phyloP scores from a whole-genome alignment of 73 alveolate genomes.

The Paramecium primaurelia region DNA sequence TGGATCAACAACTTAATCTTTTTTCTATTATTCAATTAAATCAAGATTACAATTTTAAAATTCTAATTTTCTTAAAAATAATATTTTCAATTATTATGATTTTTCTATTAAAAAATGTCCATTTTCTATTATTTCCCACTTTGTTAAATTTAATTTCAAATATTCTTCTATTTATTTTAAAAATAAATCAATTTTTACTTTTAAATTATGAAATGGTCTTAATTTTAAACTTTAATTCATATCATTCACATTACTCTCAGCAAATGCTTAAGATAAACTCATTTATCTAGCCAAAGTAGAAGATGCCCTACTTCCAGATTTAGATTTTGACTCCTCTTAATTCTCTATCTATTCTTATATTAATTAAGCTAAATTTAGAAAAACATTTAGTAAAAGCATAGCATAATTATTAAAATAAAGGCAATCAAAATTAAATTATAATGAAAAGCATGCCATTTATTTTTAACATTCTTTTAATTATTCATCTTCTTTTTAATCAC shows the following conservation, averaged over 20 bases:
- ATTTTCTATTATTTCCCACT: background rate
- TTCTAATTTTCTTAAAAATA: background rate
- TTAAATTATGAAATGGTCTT: background rate
- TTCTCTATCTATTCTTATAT: background rate
- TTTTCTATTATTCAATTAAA: background rate
- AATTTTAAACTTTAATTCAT: background rate
- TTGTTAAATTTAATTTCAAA: background rate
- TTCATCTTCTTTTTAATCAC: background rate
- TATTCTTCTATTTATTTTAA: background rate
- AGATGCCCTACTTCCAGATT: background rate
- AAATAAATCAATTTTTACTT: background rate
- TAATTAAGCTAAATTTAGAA: background rate
- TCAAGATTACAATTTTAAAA: background rate
- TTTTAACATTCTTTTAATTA: background rate
- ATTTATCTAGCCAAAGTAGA: background rate
- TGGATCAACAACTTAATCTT: background rate
- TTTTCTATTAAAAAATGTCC: background rate
- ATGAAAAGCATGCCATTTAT: background rate
- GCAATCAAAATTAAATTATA: background rate
- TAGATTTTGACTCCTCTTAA: background rate
- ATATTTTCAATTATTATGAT: background rate
- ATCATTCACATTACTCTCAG: background rate
- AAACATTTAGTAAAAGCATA: background rate
- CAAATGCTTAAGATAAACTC: background rate
- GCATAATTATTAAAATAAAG: background rate